Base-by-base conservation (phyloP, 2,329 filamentous ascomycete genomes). In the Hypoxylon rubiginosum region DNA sequence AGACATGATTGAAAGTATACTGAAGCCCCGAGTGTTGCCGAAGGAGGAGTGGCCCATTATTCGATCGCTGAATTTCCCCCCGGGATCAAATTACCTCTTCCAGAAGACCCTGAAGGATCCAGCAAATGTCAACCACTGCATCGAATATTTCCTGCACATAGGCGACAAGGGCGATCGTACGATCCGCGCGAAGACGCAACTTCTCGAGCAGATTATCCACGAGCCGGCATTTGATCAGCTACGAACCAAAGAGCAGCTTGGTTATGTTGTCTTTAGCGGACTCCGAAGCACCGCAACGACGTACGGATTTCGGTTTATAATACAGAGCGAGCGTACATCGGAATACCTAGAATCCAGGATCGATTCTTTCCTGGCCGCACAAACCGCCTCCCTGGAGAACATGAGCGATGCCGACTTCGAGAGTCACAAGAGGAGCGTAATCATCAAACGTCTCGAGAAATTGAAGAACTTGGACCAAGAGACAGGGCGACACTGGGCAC, bases 161-260 rank as follows among this genome's bases (percentile, higher is more conserved):
- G 92, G 92, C 19, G 86, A 88, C 68, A 88, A 89, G 69, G 85
- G 88, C 2, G 90, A 97, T 74, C 86, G 90, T n/a, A 76, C 80
- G 5, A 79, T 92, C 11, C 88, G 93, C 17, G 92, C 94, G 13
- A 94, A 92, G 78, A 86, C 92, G 0, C 84, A 97, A 45, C 85
- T 99, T 5, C 86, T 97, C 45, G 91, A 93, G 26, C 96, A 98
- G 79, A 92, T 99, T 81, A 90, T 93, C 0, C 92, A 97, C 61
- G 96, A 99, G 81, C 94, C 94, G 3, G 92, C 92, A 8, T 99
- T 98, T 76, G 93, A 99, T 79, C 94, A 97, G 78, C 85, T 99
- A 7, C 89, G 96, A 53, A 98, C 96, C 46, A 97, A 98, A 80
- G 95, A 99, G 79, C 95, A 99, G 80, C 90, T 99, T 6, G 96